A percentile compares a stretch with the other conserved stretches of the same genome.
phyloP scores from a whole-genome alignment of 2,329 filamentous ascomycete species.

The Botrytis galanthina region DNA sequence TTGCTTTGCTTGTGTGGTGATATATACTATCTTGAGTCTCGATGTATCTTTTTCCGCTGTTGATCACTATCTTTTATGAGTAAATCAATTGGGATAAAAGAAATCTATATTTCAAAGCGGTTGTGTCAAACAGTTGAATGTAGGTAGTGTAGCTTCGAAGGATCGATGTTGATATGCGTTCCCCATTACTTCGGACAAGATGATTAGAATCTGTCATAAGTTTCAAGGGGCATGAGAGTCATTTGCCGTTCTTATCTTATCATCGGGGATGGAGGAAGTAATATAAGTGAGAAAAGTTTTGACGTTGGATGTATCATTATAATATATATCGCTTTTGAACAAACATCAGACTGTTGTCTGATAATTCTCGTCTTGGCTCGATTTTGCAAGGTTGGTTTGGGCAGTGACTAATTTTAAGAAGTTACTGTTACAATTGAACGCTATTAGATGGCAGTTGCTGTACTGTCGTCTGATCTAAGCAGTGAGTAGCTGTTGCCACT shows the following conservation, averaged over 20 bases:
- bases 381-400: neutral
- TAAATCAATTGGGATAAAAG: neutral
- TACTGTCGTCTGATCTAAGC: neutral
- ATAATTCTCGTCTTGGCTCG: neutral
- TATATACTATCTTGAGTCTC: neutral
- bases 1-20: neutral
- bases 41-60: neutral
- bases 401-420: too few relatives aligned
- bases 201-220: neutral
- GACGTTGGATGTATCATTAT: neutral
- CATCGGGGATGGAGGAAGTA: neutral
- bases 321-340: neutral
- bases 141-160: neutral
- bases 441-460: neutral
- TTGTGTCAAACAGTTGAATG: rapidly evolving
- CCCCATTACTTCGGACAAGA: too few relatives aligned
- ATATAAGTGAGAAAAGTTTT: neutral
- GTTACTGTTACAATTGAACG: neutral
- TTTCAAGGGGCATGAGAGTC: neutral
- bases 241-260: neutral
- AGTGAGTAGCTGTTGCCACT: neutral
- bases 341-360: neutral
- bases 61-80: too few relatives aligned
- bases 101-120: neutral
- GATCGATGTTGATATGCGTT: neutral